Evolutionary conservation across 352 stramenopile species (phyloP).

Genomic region (Phytophthora sp.): DNA sequence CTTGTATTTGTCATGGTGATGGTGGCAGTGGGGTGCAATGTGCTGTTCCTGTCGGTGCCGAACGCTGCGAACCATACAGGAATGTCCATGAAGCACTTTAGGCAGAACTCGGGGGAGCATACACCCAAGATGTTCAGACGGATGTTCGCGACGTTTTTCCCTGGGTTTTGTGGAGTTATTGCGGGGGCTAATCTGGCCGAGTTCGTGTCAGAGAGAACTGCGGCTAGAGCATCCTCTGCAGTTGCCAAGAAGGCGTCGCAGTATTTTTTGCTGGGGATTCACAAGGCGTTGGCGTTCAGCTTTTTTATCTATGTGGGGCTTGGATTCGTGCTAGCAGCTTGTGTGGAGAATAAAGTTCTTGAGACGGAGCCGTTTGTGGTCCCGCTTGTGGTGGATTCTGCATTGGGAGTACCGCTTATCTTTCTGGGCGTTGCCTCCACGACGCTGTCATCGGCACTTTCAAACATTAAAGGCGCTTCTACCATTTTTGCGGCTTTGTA

Average conservation of each 20-base stretch:
- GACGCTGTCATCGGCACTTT: not conserved
- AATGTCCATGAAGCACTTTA: conserved; percentile 2
- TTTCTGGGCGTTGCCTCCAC: not conserved
- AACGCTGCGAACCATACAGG: not conserved
- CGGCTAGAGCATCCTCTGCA: not conserved
- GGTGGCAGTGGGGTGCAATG: not conserved
- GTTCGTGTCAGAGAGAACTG: not conserved
- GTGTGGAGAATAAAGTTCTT: not conserved
- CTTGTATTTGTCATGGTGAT: conserved; percentile 1
- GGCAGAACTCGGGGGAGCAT: not conserved
- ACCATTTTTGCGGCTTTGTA: not conserved
- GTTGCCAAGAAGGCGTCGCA: not conserved
- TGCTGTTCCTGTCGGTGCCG: not conserved
- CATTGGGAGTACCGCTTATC: not conserved
- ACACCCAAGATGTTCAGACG: not conserved
- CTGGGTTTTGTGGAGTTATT: conserved; percentile 1
- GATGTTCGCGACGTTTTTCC: conserved; percentile 2
- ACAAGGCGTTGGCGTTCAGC: conserved; percentile 3
- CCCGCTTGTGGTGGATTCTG: not conserved
- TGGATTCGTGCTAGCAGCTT: not conserved
- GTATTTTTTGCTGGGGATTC: not conserved
- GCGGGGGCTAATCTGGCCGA: not conserved
- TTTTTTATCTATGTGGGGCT: not conserved
- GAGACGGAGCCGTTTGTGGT: not conserved
- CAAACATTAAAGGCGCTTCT: not conserved